These are phyloP conservation scores for Conidiobolus incongruus DNA, from an alignment of 371 early-diverging fungal species.

Conservation along the genomic window DNA sequence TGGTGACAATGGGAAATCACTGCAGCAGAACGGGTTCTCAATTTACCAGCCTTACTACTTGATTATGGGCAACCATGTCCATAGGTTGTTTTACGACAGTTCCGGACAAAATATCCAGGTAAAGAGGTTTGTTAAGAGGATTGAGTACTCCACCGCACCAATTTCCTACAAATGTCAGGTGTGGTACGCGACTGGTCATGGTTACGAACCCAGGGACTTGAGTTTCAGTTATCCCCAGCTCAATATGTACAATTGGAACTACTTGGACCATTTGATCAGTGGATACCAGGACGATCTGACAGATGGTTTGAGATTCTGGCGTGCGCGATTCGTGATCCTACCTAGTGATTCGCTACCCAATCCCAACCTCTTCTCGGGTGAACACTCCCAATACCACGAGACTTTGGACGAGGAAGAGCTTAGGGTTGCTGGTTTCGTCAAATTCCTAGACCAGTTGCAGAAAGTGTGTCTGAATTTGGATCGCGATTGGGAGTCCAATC, in stretches of 20 bases:
- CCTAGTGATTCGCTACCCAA: conserved; percentile 43
- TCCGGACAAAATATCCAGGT: conserved; percentile 60
- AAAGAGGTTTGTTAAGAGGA: conserved; percentile 60
- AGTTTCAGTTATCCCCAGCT: conserved; percentile 52
- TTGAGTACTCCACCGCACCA: conserved; percentile 25
- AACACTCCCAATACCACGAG: conserved; percentile 17
- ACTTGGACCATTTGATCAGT: conserved; percentile 61
- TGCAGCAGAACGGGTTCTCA: not conserved
- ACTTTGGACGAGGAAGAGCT: conserved; percentile 74
- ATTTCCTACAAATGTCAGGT: conserved; percentile 57
- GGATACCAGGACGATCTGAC: conserved; percentile 70
- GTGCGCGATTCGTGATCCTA: conserved; percentile 73
- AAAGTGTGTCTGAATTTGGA: conserved; percentile 22
- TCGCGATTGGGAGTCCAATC: not conserved
- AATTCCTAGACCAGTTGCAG: conserved; percentile 54
- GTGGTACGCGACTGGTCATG: conserved; percentile 54
- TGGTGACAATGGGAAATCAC: not conserved
- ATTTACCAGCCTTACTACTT: conserved; percentile 29
- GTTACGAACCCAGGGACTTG: conserved; percentile 27
- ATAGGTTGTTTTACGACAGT: conserved; percentile 44
- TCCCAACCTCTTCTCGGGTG: no score
- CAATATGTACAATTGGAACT: conserved; percentile 79
- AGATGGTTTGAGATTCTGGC: conserved; percentile 60
- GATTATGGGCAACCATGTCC: conserved; percentile 66
- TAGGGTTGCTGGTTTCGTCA: conserved; percentile 61